Evolutionary conservation across 2,329 filamentous ascomycete genomes (phyloP), one percentile per base, ranked within the genome.

Genomic region (Botrytis tulipae): DNA sequence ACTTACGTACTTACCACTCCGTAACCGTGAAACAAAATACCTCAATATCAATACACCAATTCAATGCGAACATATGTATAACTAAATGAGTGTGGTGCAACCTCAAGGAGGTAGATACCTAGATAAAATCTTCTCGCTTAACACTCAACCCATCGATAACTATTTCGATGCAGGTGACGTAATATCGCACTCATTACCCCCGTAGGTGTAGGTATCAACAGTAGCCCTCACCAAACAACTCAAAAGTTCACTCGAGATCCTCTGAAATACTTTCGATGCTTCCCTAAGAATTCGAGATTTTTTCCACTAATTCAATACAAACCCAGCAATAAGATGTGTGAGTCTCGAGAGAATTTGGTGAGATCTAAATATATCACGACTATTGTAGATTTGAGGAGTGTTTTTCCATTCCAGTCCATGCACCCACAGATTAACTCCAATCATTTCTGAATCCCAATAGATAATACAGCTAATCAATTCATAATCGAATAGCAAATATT

Each of bases 21-120:
- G 12, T 8, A 29, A n/a, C 48, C 8, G 25, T 5, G 12, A 29
- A 54, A n/a, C 48, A 29, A 16, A 14, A 54, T 6, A n/a, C 10
- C 48, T 29, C 48, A 54, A 54, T 16, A 18, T 20, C 40, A 42
- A 44, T 44, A 5, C 1, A 12, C 48, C 14, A 4, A 51, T 51
- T n/a, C 0, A n/a, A 51, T 2, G 25, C 14, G 6, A 12, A n/a
- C 0, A 6, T 1, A 14, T 51, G 10, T 14, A 12, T 14, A 14
- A 3, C 14, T 14, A n/a, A 4, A n/a, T 3, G 10, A 51, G 48
- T 51, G 10, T 4, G 16, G 25, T 14, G 48, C 25, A 51, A 14
- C 10, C 10, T 25, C 48, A 6, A 25, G 25, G 6, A 37, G 35
- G 35, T 37, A 37, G 35, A 6, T 51, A 46, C 7, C 44, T 46